Evolutionary conservation across 2,329 filamentous ascomycete genomes (phyloP), one percentile per base, ranked within the genome.

Genomic region (Stagonosporopsis cucurbitacearum): DNA sequence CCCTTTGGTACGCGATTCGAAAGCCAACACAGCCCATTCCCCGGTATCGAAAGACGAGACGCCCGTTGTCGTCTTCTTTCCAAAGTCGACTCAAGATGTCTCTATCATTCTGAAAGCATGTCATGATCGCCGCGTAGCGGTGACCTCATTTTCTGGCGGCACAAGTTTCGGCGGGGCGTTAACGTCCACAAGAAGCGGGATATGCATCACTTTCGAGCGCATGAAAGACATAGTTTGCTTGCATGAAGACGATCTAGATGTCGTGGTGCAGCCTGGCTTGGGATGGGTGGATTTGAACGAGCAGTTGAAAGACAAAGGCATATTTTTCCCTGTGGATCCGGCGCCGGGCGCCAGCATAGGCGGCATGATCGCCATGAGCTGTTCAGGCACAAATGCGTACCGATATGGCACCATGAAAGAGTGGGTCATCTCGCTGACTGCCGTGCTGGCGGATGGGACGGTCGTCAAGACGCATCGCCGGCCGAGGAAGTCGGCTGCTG

Each of bases 301-400:
- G 65, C 79, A 86, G 54, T 81, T 96, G 20, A 49, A 61, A 54
- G 79, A 88, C 51, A 68, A 71, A 23, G 89, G 89, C 9, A 81
- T 96, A 3, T 96, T 96, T 80, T 96, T 96, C 77, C 92, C 92
- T 11, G 91, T 91, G 0, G 92, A 96, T 77, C 92, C 92, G n/a
- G 92, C 92, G 49, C 92, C 92, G 25, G 91, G 92, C 7, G 92
- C 92, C 54, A 91, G 89, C 85, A 95, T 96, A 67, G 92, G 92
- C 50, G 92, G 92, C 37, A 92, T 92, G 89, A 72, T 77, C 28
- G 69, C 70, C 30, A 92, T 90, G 11, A 86, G 86, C 53, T 90
- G 88, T 73, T 86, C 75, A 9, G 92, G 92, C 49, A 96, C 92
- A 7, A 96, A 96, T 73, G 89, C 92, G 12, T 96, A 96, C 79